Evolutionary conservation across 2,329 filamentous ascomycete genomes (phyloP), one percentile per base, ranked within the genome.

Genomic region (Coniochaeta ligniaria): DNA sequence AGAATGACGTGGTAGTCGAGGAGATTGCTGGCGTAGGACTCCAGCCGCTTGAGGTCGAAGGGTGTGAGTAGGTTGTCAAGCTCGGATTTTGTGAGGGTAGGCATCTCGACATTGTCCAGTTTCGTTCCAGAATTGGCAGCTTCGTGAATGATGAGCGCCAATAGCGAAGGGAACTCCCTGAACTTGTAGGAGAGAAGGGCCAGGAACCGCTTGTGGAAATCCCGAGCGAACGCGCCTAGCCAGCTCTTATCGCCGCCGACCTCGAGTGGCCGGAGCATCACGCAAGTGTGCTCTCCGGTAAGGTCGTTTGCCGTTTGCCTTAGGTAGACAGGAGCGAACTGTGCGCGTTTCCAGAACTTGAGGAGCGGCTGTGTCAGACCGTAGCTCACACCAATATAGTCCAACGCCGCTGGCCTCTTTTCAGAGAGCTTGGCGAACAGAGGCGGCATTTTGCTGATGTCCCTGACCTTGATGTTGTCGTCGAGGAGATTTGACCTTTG

Each of bases 1-100:
- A 98, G 83, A 60, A 99, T 95, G 67, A 97, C 93, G 71, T 97
- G 96, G 78, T 98, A 96, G 75, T 99, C 96, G 47, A 99, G 86
- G 83, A 97, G 90, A 75, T 96, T 96, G 75, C 96, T 96, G 17
- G 95, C 91, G 69, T 99, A 99, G 50, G 90, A 93, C 71, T 97
- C 94, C 3, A 99, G 81, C 31, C 95, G 88, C 79, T 98, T 98
- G 63, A 97, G 84, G 73, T 99, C 95, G 72, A 95, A 98, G 0
- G 95, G 93, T 3, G 91, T 92, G 73, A 99, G 84, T 2, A 88
- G 74, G 17, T 80, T 78, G 69, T 97, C 93, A 7, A 99, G 83
- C 63, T 93, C 89, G 0, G 76, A 64, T 75, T 96, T 96, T 14
- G 80, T 85, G 59, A 99, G 77, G 6, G 54, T 24, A 1, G 85